Evolutionary conservation across 1,139 yeast species (phyloP).

Genomic region (Zygosaccharomyces sapae): DNA sequence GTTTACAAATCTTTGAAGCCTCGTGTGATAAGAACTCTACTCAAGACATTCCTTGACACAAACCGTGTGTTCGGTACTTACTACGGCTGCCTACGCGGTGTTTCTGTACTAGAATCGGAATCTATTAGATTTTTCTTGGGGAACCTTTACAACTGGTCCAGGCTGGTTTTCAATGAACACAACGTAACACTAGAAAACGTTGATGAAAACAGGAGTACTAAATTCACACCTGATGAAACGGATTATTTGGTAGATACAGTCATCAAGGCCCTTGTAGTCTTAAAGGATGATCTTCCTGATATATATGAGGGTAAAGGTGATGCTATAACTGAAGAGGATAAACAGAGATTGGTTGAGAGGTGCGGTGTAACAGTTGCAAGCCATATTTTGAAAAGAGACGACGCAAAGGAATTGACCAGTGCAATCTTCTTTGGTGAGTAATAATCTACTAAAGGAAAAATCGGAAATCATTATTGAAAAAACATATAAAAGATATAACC

Average conservation of each 20-base stretch:
- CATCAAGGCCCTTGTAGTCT: slow-evolving; percentile 47
- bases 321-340: slow-evolving; percentile 43
- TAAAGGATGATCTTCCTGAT: slow-evolving; percentile 36
- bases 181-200: slow-evolving; percentile 24
- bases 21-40: slow-evolving; percentile 84
- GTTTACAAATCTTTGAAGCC: slow-evolving; percentile 89
- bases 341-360: slow-evolving; percentile 48
- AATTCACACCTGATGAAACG: slow-evolving; percentile 41
- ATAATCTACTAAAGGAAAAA: not conserved
- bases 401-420: slow-evolving; percentile 53
- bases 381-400: slow-evolving; percentile 47
- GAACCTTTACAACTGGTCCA: slow-evolving; percentile 76
- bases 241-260: slow-evolving; percentile 46
- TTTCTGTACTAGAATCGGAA: slow-evolving; percentile 80
- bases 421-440: slow-evolving; percentile 79
- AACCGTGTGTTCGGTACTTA: slow-evolving; percentile 79
- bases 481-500: not conserved
- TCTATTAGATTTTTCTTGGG: slow-evolving; percentile 84
- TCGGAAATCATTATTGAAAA: not conserved
- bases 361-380: slow-evolving; percentile 60
- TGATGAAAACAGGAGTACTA: slow-evolving; percentile 21
- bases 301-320: slow-evolving; percentile 39
- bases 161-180: slow-evolving; percentile 45
- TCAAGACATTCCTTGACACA: slow-evolving; percentile 82
- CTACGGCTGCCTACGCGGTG: slow-evolving; percentile 86